Percentiles rank a stretch among this genome's conserved stretches.
Evolutionary conservation across 1,284 basidiomycete species (phyloP).

Genomic region (Jaminaea rosea): DNA sequence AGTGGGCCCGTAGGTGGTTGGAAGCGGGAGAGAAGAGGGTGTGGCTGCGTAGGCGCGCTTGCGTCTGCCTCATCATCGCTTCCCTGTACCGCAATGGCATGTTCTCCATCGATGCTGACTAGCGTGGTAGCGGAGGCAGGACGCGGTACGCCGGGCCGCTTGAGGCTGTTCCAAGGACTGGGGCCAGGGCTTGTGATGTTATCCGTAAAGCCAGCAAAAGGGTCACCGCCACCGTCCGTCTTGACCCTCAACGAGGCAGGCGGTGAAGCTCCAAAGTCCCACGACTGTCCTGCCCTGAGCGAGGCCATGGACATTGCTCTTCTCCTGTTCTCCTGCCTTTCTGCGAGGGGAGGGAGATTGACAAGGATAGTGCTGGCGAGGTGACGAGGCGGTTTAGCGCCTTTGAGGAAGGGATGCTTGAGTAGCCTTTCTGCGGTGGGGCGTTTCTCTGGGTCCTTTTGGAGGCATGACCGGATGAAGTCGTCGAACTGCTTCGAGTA

Average conservation of each 20-base stretch:
- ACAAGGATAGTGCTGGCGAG: constrained; percentile 64
- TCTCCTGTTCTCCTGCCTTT: constrained; percentile 28
- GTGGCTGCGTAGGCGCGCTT: no score
- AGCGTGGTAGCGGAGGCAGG: neutral
- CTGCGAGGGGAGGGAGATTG: constrained; percentile 28
- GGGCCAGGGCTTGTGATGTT: constrained; percentile 14
- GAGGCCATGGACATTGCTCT: constrained; percentile 24
- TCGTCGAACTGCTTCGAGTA: constrained; percentile 75
- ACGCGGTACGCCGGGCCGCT: neutral
- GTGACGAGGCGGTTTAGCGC: constrained; percentile 64
- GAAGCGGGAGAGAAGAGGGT: no score
- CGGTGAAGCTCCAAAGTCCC: constrained; percentile 32
- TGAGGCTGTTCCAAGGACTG: neutral
- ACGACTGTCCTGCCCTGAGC: constrained; percentile 21
- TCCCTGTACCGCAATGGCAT: constrained; percentile 4
- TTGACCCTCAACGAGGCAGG: constrained; percentile 10
- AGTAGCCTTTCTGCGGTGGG: constrained; percentile 71
- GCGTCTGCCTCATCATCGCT: no score
- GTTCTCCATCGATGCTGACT: constrained; percentile 3
- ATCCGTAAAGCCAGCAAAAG: constrained; percentile 32
- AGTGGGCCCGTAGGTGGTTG: no score
- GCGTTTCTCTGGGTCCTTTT: constrained; percentile 70
- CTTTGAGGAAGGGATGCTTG: constrained; percentile 67
- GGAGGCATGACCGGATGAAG: constrained; percentile 67
- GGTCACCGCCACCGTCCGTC: constrained; percentile 21